Evolutionary conservation across 2,329 filamentous ascomycete genomes (phyloP), one percentile per base, ranked within the genome.

Genomic region (Alternaria ethzedia): DNA sequence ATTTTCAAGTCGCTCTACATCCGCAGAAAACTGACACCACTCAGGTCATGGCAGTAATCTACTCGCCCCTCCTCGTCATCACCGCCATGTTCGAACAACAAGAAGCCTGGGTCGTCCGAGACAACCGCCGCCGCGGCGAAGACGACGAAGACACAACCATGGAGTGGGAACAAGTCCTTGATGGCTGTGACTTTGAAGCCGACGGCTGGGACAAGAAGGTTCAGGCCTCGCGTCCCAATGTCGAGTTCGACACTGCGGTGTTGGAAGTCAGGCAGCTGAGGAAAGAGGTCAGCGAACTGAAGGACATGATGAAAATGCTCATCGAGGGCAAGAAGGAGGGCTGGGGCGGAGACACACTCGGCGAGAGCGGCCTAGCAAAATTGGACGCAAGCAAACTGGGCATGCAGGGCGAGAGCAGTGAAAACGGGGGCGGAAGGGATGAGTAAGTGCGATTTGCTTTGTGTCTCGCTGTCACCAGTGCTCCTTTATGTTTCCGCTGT

Each of bases 181-280:
- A 84, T 7, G 86, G 91, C 56, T 77, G 95, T 20, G 91, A 97
- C 75, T 92, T 96, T 73, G 92, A 97, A 74, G 84, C 87, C 1
- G 92, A 95, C 65, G 93, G 91, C 0, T 99, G 96, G 96, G 84
- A 87, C 36, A 93, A 96, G 84, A 90, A 86, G 59, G 94, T 97
- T 3, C 85, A 89, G 54, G 82, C 84, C n/a, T 90, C 88, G 21
- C 92, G 89, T 77, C 91, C 94, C 1, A 93, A 98, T 78, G 87
- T 98, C 5, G 91, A 93, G 71, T 87, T 90, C 30, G 93, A 97
- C 66, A 87, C 86, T 11, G 89, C 91, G 1, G 88, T 93, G n/a
- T 66, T 91, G 23, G 93, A 97, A 68, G 71, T 85, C 20, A 77
- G 78, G 66, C 79, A 81, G 68, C 62, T 85, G 72, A 79, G 77